phyloP scores from a whole-genome alignment of 352 stramenopile genomes.

The Peronospora destructor region DNA sequence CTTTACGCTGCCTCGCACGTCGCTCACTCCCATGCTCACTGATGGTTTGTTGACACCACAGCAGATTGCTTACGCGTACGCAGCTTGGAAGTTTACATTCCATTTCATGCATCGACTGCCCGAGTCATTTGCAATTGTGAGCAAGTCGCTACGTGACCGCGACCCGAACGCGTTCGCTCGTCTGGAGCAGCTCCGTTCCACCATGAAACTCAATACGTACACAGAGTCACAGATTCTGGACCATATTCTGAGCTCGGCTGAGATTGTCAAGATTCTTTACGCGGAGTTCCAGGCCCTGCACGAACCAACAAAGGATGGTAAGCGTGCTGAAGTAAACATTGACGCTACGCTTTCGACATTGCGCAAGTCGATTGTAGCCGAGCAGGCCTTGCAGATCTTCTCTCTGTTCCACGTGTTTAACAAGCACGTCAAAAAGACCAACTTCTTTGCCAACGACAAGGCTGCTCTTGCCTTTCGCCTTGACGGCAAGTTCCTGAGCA shows the following conservation, averaged over 20 bases:
- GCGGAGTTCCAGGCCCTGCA: slow-evolving; percentile 70
- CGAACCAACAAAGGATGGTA: slow-evolving; percentile 30
- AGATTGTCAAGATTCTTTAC: slow-evolving; percentile 74
- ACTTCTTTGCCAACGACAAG: slow-evolving; percentile 82
- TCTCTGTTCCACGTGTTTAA: slow-evolving; percentile 83
- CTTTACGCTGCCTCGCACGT: slow-evolving; percentile 79
- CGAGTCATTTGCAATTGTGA: slow-evolving; percentile 71
- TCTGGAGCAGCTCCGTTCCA: slow-evolving; percentile 66
- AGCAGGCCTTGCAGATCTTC: slow-evolving; percentile 75
- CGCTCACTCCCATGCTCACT: slow-evolving; percentile 74
- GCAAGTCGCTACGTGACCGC: slow-evolving; percentile 69
- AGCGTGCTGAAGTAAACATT: slow-evolving; percentile 34
- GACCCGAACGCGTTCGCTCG: slow-evolving; percentile 70
- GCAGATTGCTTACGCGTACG: slow-evolving; percentile 81
- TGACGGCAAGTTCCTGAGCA: slow-evolving; percentile 65
- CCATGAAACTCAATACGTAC: slow-evolving; percentile 86
- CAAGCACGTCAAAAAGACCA: slow-evolving; percentile 73
- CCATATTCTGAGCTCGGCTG: slow-evolving; percentile 67
- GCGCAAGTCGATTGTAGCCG: slow-evolving; percentile 65
- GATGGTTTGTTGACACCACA: slow-evolving; percentile 66
- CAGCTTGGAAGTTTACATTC: slow-evolving; percentile 84
- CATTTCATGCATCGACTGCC: slow-evolving; percentile 84
- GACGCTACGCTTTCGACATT: slow-evolving; percentile 56
- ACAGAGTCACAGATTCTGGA: slow-evolving; percentile 84
- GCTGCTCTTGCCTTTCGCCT: slow-evolving; percentile 66